These are phyloP conservation scores for Paramecium biaurelia DNA, from an alignment of 73 alveolate genomes.

Conservation along the genomic window DNA sequence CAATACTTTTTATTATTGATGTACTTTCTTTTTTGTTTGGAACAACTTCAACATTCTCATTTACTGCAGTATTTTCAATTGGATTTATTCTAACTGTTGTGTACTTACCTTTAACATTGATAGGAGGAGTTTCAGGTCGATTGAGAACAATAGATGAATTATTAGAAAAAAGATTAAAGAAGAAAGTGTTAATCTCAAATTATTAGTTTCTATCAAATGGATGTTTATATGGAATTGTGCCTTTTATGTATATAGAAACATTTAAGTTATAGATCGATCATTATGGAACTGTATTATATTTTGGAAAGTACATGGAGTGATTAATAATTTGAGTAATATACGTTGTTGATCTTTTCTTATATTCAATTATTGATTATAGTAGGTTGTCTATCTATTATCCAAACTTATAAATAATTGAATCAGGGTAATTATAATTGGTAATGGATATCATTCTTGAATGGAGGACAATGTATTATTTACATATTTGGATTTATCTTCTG, in stretches of 20 bases:
- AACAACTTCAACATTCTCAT: conserved; percentile 12
- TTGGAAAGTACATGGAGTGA: conserved; percentile 59
- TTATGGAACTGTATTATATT: conserved; percentile 19
- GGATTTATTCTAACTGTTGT: conserved; percentile 31
- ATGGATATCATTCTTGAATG: conserved; percentile 59
- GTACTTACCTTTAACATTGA: conserved; percentile 44
- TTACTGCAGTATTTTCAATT: conserved; percentile 30
- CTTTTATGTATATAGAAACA: neutral
- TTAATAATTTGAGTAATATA: conserved; percentile 21
- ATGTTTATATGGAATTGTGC: conserved; percentile 14
- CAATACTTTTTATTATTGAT: neutral
- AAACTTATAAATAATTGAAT: conserved; percentile 46
- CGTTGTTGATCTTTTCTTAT: conserved; percentile 20
- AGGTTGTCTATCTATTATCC: conserved; percentile 50
- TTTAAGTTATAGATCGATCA: neutral
- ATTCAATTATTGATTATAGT: conserved; percentile 31
- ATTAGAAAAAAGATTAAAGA: neutral
- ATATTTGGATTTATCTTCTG: neutral
- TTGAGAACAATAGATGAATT: conserved; percentile 43
- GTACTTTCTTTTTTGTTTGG: neutral
- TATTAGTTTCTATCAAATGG: neutral
- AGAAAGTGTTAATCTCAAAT: neutral
- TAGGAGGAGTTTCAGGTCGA: conserved; percentile 50
- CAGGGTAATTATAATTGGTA: conserved; percentile 57
- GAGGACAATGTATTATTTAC: neutral